A percentile compares a stretch with the other conserved stretches of the same genome.
Evolutionary conservation across 805 yeast species (phyloP).

Genomic region (Candida incommunis): DNA sequence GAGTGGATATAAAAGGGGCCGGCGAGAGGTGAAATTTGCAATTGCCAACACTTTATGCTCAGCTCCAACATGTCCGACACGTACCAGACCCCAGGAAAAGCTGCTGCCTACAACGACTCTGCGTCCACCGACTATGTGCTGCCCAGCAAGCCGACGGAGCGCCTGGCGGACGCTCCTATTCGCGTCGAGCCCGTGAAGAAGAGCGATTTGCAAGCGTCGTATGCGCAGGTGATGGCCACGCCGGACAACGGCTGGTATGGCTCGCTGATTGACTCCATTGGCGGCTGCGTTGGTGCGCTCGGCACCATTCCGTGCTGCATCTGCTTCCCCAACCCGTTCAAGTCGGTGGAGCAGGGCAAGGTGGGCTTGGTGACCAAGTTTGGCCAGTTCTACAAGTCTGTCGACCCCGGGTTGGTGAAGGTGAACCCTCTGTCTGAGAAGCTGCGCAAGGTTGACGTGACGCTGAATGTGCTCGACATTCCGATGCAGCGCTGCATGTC

Average conservation of each 20-base stretch:
- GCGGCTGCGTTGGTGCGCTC: conserved; percentile 34
- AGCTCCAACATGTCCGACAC: too few relatives aligned
- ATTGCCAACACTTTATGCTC: too few relatives aligned
- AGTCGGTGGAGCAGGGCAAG: conserved; percentile 46
- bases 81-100: too few relatives aligned
- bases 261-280: conserved; percentile 20
- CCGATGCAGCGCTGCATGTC: conserved; percentile 60
- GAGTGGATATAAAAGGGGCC: too few relatives aligned
- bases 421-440: conserved; percentile 54
- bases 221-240: conserved; percentile 23
- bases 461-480: conserved; percentile 45
- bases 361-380: conserved; percentile 56
- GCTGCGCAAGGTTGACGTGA: conserved; percentile 35
- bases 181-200: conserved; percentile 15
- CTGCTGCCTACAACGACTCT: not conserved
- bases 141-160: not conserved
- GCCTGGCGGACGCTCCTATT: conserved; percentile 9
- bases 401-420: conserved; percentile 54
- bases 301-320: conserved; percentile 43
- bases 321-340: conserved; percentile 45
- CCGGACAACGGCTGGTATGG: conserved; percentile 26
- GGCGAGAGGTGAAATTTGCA: too few relatives aligned
- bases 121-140: not conserved
- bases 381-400: conserved; percentile 50
- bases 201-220: conserved; percentile 17